Base-by-base conservation (phyloP, 176 grass and related monocot genomes). In the Tuctoria greenei region DNA sequence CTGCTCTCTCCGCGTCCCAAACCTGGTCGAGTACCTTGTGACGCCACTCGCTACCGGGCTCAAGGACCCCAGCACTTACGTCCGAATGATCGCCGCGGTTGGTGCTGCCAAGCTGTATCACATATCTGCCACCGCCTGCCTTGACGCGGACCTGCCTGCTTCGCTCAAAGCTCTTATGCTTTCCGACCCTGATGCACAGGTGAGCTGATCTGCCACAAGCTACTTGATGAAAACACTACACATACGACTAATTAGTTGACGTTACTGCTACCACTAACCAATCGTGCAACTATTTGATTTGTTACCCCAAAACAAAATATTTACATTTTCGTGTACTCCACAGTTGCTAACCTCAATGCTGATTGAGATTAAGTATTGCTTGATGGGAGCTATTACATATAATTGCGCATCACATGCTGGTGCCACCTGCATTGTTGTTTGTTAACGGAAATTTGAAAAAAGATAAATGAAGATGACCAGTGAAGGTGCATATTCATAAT, bases 21-120 rank as follows among this genome's bases (percentile, higher is more conserved):
- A 99, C 50, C 89, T 99, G 2, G 96, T 99, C 4, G 96, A 99
- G 82, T 99, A 99, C 69, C 90, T 99, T 10, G 92, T 99, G 12
- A 79, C 96, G 25, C 96, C 96, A 3, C 96, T 99, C 25, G 66
- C 74, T 4, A 81, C 82, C 0, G 92, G 96, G 42, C 90, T 99
- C 26, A 92, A 92, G 89, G 96, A 99, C 70, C 85, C 85, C 8
- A 99, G 92, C 64, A 39, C 89, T 34, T 99, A 99, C 25, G 96
- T 99, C 45, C 87, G 96, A 18, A 95, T 88, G 85, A 81, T 95
- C 47, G 92, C 92, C 0, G 85, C 89, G 1, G 71, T 92, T 16
- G 95, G 92, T 15, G 89, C 93, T n/a, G 82, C 91, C 15, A 99
- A 99, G 71, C 73, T 99, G 10, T 95, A 99, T 74, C 96, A 99